Base-by-base conservation (phyloP, 1,139 yeast species). In the Meyerozyma carpophila region DNA sequence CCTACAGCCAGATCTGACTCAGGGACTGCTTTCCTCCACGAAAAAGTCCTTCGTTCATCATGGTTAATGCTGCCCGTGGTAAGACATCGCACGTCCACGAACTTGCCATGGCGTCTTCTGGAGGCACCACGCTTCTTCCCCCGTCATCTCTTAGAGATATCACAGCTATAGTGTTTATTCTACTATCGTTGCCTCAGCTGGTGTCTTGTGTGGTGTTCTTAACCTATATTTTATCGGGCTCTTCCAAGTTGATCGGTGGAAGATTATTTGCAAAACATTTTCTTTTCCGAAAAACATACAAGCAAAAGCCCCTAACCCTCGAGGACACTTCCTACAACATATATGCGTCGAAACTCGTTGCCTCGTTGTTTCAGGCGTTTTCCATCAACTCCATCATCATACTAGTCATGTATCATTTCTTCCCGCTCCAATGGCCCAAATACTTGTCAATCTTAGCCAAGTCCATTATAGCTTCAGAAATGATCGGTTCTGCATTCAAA, bases 391-490 rank as follows among this genome's bases (percentile, higher is more conserved):
- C 67, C 3, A 43, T 62, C 9, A 49, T 72, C 2, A 64, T 68
- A 44, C 50, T 59, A n/a, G 41, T 61, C 3, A 52, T 73, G 40
- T 57, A 64, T 41, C 47, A 60, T 31, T 44, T 66, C 2, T 57
- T 66, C 24, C 75, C 75, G 27, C 56, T 56, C 18, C 58, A 60
- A 16, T 54, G 66, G 43, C 59, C 71, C 41, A 67, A 66, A 39
- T 73, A 73, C 52, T 54, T 74, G 25, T 66, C 69, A 24, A 53
- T 76, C 11, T 61, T 78, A 43, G 73, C 81, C 9, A 75, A 76
- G 51, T 69, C 81, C 3, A 67, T 77, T 27, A 60, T 78, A n/a
- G 72, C 82, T 1, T 65, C 77, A 37, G 77, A 72, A 42, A 55
- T 78, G 41, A 70, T 77, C 11, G 81, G 82, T 1, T 58, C 74